These are phyloP conservation scores for Trifolium dubium DNA, from an alignment of 306 rosid genomes.

Conservation along the genomic window DNA sequence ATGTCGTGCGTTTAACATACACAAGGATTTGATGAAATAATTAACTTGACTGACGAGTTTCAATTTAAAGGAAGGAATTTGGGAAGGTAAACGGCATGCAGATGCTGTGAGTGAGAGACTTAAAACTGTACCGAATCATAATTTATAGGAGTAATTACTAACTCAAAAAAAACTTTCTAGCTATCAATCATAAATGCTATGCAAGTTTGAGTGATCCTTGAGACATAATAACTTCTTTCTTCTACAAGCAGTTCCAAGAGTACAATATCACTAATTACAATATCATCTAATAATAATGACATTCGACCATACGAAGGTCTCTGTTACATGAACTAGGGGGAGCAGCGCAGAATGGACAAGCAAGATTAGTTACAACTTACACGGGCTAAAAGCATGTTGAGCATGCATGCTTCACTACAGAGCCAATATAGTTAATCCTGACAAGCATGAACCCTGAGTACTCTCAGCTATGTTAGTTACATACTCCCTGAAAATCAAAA, in stretches of 20 bases:
- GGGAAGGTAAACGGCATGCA: neutral
- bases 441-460: conserved; percentile 26
- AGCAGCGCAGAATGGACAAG: conserved; percentile 35
- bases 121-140: neutral
- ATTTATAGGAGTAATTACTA: neutral
- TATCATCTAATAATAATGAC: conserved; percentile 40
- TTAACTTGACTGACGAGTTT: neutral
- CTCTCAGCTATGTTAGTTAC: conserved; percentile 53
- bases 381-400: conserved; percentile 33
- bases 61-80: neutral
- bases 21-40: neutral
- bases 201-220: conserved; percentile 26
- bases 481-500: conserved; percentile 64
- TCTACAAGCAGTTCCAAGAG: conserved; percentile 32
- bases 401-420: conserved; percentile 40
- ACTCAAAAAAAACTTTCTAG: neutral
- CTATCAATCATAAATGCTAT: neutral
- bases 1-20: too few relatives aligned
- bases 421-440: conserved; percentile 39
- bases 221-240: conserved; percentile 30
- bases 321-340: conserved; percentile 35
- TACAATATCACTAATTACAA: conserved; percentile 38
- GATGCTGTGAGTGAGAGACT: neutral
- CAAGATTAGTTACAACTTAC: conserved; percentile 35
- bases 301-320: conserved; percentile 32